Base-by-base conservation (phyloP, 169 alveolate species). In the Plasmodium gallinaceum region DNA sequence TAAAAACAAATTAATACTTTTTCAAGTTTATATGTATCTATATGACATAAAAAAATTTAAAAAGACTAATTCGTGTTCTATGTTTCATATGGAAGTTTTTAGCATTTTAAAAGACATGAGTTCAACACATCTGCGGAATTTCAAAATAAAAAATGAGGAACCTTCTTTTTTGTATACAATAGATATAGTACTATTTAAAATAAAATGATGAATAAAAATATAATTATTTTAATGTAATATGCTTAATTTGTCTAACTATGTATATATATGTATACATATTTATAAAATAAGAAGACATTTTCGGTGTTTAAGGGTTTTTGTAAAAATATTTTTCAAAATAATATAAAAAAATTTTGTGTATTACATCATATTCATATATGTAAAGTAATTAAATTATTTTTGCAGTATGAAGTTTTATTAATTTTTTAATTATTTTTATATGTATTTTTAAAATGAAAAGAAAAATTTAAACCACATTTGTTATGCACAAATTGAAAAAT, bases 1-100 rank as follows among this genome's bases (percentile, higher is more conserved):
- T 64, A 65, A 48, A 65, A 70, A 70, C 22, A 78, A 78, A 78
- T 64, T 78, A 46, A 39, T 78, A 66, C 57, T 78, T 20, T 78
- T 78, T 78, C 89, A 78, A 65, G 69, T 78, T 24, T 78, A 78
- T 58, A 46, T 78, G 43, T 78, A 78, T 70, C 89, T 78, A 46
- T 48, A 57, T 65, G 64, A 20, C 46, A 78, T 52, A 37, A 54
- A 24, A 78, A 78, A 64, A 69, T 64, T 78, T 57, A 54, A 78
- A 78, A 48, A 66, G 60, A 64, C 71, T 48, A 57, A 64, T 78
- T 64, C 89, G 16, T 78, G 78, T 26, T 78, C 89, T 16, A 48
- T 58, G 20, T 78, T 78, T 37, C 89, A 78, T 45, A 64, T 65
- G 60, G 71, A 78, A 58, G 70, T 78, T 42, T 78, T 78, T 24